These are phyloP conservation scores for Haplosporangium gracile DNA, from an alignment of 192 early-diverging fungal species.

Conservation along the genomic window DNA sequence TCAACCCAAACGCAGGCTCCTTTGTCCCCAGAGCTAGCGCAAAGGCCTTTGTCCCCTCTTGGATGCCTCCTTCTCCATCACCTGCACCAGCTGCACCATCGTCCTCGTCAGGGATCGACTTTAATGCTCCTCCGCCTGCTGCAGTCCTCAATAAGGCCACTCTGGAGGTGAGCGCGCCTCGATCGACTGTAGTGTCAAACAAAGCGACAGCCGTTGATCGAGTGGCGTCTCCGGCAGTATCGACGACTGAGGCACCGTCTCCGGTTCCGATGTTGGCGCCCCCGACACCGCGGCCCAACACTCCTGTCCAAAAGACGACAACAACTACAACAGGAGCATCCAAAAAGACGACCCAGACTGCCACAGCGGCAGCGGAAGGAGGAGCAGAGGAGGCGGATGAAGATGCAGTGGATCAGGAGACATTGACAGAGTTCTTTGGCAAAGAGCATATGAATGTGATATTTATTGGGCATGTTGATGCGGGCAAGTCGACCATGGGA, in stretches of 20 bases:
- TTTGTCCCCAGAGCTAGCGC: slow-evolving; percentile 75
- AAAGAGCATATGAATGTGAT: slow-evolving; percentile 97
- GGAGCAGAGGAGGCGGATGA: slow-evolving; percentile 60
- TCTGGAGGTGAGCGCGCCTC: no score
- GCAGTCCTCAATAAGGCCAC: slow-evolving; percentile 24
- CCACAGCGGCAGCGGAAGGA: slow-evolving; percentile 19
- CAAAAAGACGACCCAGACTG: slow-evolving; percentile 24
- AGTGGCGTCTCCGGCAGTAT: background rate
- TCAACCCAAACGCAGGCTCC: slow-evolving; percentile 70
- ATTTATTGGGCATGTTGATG: slow-evolving; percentile 97
- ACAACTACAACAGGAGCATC: slow-evolving; percentile 36
- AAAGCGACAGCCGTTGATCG: background rate
- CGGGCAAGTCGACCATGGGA: slow-evolving; percentile 97
- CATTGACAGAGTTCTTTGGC: slow-evolving; percentile 73
- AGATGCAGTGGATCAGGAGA: slow-evolving; percentile 62
- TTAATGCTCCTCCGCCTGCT: slow-evolving; percentile 18
- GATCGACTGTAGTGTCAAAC: background rate
- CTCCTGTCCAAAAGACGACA: slow-evolving; percentile 24
- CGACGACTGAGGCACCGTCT: background rate
- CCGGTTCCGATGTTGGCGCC: background rate
- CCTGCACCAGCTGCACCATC: slow-evolving; percentile 14
- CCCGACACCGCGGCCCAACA: slow-evolving; percentile 16
- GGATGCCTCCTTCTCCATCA: slow-evolving; percentile 51
- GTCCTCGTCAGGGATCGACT: slow-evolving; percentile 10
- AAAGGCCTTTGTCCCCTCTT: slow-evolving; percentile 76